Conservation (phyloP, 2,329 filamentous ascomycete genomes). For the Paecilomyces variotii region DNA sequence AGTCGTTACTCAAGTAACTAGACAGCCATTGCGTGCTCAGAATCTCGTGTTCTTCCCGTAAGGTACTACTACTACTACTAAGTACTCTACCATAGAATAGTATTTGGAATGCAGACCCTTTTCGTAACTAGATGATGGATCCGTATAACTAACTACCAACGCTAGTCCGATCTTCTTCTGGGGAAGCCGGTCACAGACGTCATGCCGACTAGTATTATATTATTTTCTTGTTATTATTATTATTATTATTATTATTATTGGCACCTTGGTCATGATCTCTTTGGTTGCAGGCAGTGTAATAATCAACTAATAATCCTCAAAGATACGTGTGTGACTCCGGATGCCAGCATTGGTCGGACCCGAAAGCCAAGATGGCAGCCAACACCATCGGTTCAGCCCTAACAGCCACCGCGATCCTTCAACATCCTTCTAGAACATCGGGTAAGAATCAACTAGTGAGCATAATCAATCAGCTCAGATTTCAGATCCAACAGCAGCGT, state of each 20-base stretch:
- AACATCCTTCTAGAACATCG: background rate
- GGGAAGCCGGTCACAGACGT: background rate
- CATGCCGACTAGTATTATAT: background rate
- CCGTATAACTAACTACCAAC: too few relatives aligned
- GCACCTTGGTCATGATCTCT: too few relatives aligned
- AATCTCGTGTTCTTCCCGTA: background rate
- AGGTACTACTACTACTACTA: too few relatives aligned
- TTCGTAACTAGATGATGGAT: too few relatives aligned
- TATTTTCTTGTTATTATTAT: too few relatives aligned
- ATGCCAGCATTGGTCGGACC: background rate
- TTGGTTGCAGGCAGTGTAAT: too few relatives aligned
- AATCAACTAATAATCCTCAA: background rate
- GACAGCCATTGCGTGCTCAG: background rate
- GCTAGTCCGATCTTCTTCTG: background rate
- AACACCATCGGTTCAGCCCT: background rate
- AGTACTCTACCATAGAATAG: too few relatives aligned
- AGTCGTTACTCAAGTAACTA: background rate
- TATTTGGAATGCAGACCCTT: too few relatives aligned
- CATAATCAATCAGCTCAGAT: too few relatives aligned
- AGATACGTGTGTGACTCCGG: background rate
- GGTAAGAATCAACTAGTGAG: background rate
- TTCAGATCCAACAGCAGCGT: too few relatives aligned
- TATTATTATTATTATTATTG: too few relatives aligned
- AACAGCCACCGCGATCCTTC: background rate
- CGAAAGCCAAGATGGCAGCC: background rate